Evolutionary conservation across 345 rosid genomes (phyloP), one percentile per base, ranked within the genome.

Genomic region (Laguncularia racemosa): DNA sequence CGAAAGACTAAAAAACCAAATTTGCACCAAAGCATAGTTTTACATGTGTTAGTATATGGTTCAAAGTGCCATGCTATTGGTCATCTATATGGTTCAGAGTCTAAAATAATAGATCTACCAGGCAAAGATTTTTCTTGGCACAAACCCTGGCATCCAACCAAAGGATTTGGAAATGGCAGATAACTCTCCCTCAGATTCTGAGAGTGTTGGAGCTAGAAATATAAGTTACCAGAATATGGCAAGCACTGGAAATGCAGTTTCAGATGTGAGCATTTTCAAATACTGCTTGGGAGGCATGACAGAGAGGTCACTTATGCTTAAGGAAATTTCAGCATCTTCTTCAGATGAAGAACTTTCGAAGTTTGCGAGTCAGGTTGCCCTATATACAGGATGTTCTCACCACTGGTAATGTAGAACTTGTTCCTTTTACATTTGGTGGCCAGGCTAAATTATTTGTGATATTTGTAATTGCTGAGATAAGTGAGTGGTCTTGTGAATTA

Each of bases 311-410:
- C 56, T 73, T 60, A 73, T 93, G 57, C 85, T 90, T 46, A 87
- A 90, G 80, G 96, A 93, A 63, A 73, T 93, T 73, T 83, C 85
- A 40, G 65, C 71, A 52, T 81, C 80, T 57, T 62, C 76, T 65
- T 77, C 88, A 43, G 84, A 93, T 64, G 79, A 76, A 64, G 77
- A 82, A 63, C 77, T 93, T 55, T 74, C 78, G 26, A 73, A 74
- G 57, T 86, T 93, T 60, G 92, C 95, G 3, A 61, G 88, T 68
- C 81, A 87, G 69, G 92, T 90, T 72, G 76, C 88, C 61, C 64
- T 85, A 19, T 93, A 75, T 69, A 80, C 99, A 0, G 99, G 97
- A 33, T 93, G 97, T 66, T 81, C 89, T 65, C 97, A 93, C 64
- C 97, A 90, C 69, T 45, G 96, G 99, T 93, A 75, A 55, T 18